These are phyloP conservation scores for Lagenidium giganteum DNA, from an alignment of 352 stramenopile genomes.

Conservation along the genomic window DNA sequence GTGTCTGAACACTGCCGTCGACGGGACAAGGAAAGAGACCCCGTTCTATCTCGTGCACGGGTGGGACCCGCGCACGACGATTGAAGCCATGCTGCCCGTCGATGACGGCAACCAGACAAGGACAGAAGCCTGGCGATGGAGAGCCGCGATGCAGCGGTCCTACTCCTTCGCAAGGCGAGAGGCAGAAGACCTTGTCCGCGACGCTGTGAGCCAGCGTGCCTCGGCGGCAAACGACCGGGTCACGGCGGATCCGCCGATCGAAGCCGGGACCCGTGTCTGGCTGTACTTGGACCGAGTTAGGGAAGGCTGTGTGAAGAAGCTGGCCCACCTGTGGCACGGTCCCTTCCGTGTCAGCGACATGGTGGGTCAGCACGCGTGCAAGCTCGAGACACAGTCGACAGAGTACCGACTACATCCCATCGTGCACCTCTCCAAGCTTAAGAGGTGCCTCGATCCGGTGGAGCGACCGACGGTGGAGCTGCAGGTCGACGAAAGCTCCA, in stretches of 20 bases:
- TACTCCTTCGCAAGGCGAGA: constrained; percentile 3
- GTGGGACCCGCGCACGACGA: constrained; percentile 9
- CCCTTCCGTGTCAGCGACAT: constrained; percentile 20
- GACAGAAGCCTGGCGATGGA: background rate
- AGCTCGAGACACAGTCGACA: too few species aligned
- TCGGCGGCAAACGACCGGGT: constrained; percentile 2
- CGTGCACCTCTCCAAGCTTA: too few species aligned
- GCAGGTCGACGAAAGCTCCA: too few species aligned
- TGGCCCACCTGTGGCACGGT: constrained; percentile 20
- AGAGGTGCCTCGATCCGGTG: too few species aligned
- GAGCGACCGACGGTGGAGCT: too few species aligned
- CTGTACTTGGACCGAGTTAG: constrained; percentile 19
- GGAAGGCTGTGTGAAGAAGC: too few species aligned
- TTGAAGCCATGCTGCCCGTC: background rate
- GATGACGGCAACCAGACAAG: background rate
- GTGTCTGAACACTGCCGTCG: constrained; percentile 10
- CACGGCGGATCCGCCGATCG: background rate
- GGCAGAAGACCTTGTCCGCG: too few species aligned
- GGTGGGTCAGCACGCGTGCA: too few species aligned
- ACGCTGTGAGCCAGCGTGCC: too few species aligned
- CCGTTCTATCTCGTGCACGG: constrained; percentile 19
- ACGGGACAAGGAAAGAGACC: background rate
- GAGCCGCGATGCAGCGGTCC: background rate
- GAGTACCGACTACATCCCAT: too few species aligned
- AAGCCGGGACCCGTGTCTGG: constrained; percentile 14